A percentile compares a stretch with the other conserved stretches of the same genome.
These are phyloP conservation scores for Biscogniauxia mediterranea DNA, from an alignment of 2,329 filamentous ascomycete genomes.

Conservation along the genomic window DNA sequence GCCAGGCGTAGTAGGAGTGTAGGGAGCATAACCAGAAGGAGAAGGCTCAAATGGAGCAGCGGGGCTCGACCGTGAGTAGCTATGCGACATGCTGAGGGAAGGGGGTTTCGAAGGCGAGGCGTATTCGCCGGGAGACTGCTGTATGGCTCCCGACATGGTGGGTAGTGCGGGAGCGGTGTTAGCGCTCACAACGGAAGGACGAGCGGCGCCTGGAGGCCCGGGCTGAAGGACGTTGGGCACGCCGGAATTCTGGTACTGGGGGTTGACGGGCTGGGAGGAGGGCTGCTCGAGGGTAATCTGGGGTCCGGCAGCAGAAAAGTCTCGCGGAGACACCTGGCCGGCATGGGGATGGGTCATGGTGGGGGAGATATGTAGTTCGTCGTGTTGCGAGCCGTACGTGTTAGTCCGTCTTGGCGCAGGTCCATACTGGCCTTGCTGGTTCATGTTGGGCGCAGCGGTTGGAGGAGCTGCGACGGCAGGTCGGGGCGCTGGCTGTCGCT, in stretches of 20 bases:
- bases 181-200: conserved; percentile 39
- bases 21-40: conserved; percentile 52
- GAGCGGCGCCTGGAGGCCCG: conserved; percentile 42
- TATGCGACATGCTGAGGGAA: conserved; percentile 64
- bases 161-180: conserved; percentile 47
- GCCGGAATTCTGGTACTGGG: conserved; percentile 42
- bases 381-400: conserved; percentile 42
- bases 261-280: conserved; percentile 36
- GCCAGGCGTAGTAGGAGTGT: conserved; percentile 64
- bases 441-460: conserved; percentile 31
- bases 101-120: conserved; percentile 62
- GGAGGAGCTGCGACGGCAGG: conserved; percentile 18
- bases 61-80: conserved; percentile 83
- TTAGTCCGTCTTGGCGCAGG: conserved; percentile 37
- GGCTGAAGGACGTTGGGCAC: conserved; percentile 61
- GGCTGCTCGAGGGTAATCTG: conserved; percentile 52
- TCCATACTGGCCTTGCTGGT: conserved; percentile 38
- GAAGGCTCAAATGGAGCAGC: conserved; percentile 56
- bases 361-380: conserved; percentile 55
- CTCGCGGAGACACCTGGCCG: conserved; percentile 45
- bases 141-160: conserved; percentile 44
- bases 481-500: conserved; percentile 4
- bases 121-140: conserved; percentile 37
- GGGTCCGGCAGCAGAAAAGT: conserved; percentile 42
- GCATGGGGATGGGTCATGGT: conserved; percentile 44